Evolutionary conservation across 768 basidiomycete species (phyloP).

Genomic region (Pulveroboletus sp.): DNA sequence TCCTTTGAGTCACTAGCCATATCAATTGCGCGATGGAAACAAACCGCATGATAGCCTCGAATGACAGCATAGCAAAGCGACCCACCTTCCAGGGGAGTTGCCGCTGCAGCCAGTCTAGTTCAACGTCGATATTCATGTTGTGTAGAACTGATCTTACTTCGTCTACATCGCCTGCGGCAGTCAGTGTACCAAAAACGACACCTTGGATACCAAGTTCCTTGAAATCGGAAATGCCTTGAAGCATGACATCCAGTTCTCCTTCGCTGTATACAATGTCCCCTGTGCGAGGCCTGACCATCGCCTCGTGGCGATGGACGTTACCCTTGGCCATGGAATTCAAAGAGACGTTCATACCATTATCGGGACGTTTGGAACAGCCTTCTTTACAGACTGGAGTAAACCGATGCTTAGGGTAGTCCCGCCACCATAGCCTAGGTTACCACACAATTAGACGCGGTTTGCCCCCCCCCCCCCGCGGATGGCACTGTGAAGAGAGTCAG

Average conservation of each 20-base stretch:
- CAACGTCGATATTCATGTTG: neutral
- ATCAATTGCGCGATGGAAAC: constrained; percentile 78
- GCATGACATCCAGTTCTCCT: constrained; percentile 65
- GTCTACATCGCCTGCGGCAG: constrained; percentile 53
- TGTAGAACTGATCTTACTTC: constrained; percentile 43
- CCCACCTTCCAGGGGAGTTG: constrained; percentile 59
- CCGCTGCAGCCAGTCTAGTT: constrained; percentile 51
- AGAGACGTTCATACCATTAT: constrained; percentile 60
- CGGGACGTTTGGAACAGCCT: constrained; percentile 44
- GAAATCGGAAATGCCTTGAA: constrained; percentile 63
- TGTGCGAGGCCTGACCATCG: constrained; percentile 73
- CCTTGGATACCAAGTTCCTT: constrained; percentile 55
- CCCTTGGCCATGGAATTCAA: neutral
- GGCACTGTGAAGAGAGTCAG: constrained; percentile 43
- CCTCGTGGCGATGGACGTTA: constrained; percentile 36
- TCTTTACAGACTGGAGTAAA: constrained; percentile 54
- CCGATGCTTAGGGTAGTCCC: constrained; percentile 83
- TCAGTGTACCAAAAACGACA: constrained; percentile 64
- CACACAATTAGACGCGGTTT: constrained; percentile 73
- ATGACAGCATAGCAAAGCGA: neutral
- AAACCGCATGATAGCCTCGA: constrained; percentile 40
- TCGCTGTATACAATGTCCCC: constrained; percentile 77
- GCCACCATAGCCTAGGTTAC: constrained; percentile 65
- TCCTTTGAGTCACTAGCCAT: constrained; percentile 53
- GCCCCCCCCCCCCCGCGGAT: constrained; percentile 66